phyloP scores from a whole-genome alignment of 306 rosid species.

The Prunus salicina region DNA sequence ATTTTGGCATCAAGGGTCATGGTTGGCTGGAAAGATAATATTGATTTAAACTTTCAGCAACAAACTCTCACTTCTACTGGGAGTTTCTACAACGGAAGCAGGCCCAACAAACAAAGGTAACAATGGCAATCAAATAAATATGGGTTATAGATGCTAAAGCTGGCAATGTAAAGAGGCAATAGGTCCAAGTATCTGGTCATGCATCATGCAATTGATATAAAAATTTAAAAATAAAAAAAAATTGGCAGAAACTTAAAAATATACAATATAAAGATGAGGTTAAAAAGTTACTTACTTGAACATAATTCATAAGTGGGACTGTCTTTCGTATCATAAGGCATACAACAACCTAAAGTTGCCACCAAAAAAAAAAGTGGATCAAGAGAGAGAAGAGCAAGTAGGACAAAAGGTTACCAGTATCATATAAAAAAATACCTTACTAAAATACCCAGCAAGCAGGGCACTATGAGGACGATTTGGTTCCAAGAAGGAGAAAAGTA shows the following conservation, averaged over 20 bases:
- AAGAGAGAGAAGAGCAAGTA: not conserved
- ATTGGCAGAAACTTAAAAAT: slow-evolving; percentile 1
- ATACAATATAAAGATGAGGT: not conserved
- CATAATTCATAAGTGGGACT: slow-evolving; percentile 90
- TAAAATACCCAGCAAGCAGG: slow-evolving; percentile 88
- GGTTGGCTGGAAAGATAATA: not conserved
- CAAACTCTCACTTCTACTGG: not conserved
- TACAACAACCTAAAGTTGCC: slow-evolving; percentile 68
- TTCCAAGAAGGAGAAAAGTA: slow-evolving; percentile 94
- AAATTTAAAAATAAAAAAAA: not conserved
- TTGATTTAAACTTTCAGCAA: not conserved
- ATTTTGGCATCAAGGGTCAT: not conserved
- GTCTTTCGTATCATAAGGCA: slow-evolving; percentile 97
- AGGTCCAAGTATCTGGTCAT: slow-evolving; percentile 1
- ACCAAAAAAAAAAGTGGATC: slow-evolving; percentile 13
- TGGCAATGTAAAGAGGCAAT: not conserved
- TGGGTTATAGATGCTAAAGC: not conserved
- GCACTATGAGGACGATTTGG: slow-evolving; percentile 78
- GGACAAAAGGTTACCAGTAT: slow-evolving; percentile 1
- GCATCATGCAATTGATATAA: not conserved
- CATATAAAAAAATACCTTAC: slow-evolving; percentile 53
- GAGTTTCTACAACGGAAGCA: not conserved
- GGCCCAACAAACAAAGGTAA: not conserved
- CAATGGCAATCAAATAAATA: not conserved
- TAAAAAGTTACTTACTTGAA: slow-evolving; percentile 58